Base-by-base conservation (phyloP, 192 early-diverging fungal species). In the Podila verticillata region DNA sequence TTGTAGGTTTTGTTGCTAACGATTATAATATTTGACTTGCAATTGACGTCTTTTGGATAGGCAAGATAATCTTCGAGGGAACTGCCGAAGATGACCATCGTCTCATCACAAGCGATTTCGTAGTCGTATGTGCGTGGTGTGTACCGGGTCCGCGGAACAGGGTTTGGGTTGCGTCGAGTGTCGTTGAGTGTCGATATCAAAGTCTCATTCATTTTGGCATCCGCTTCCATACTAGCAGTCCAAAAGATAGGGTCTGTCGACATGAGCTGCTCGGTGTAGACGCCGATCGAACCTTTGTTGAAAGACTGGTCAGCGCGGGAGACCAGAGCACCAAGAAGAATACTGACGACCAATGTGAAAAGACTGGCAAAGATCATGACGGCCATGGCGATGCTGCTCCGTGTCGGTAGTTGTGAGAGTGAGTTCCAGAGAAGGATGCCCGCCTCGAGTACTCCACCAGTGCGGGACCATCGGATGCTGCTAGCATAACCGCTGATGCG, bases 381-480 rank as follows among this genome's bases (percentile, higher is more conserved):
- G 35, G 65, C 51, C 65, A 66, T 66, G 20, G 22, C 49, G n/a
- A 28, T 15, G 24, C 65, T 30, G 65, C 65, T 66, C 32, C 34
- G 4, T 13, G 7, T 35, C 2, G 65, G 51, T n/a, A 66, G 1
- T 26, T 17, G 10, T 57, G 2, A 7, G n/a, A 4, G 22, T n/a
- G 65, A 57, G 65, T 57, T 66, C 51, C n/a, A 22, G 48, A 54
- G 48, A 28, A 66, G 65, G 28, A n/a, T 31, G 24, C 7, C 29
- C 32, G 32, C 34, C 54, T 66, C 65, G 24, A 35, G 29, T 4
- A 66, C 9, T 34, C 65, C 65, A 7, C 65, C 65, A 26, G 30
- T 66, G 54, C 65, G 51, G 24, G 65, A 66, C 65, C 65, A 66
- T 8, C 65, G 65, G 30, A 66, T 66, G 22, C 65, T 66, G 34